phyloP scores from a whole-genome alignment of 1,139 yeast genomes.

The Kodamaea plutei region DNA sequence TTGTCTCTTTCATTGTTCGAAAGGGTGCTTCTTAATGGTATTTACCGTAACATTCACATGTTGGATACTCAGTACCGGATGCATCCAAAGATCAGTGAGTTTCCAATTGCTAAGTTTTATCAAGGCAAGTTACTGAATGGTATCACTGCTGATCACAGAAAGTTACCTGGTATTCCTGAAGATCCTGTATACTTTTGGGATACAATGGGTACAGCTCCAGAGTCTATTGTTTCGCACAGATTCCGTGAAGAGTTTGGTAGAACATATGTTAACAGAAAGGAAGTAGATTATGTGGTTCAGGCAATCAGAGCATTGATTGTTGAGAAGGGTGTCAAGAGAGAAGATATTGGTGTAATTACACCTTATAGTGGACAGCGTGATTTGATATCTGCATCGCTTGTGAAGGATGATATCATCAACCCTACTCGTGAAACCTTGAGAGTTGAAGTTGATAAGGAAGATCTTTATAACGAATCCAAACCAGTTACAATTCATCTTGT shows the following conservation, averaged over 20 bases:
- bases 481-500: constrained; percentile 58
- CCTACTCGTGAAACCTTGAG: constrained; percentile 48
- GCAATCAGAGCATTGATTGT: constrained; percentile 46
- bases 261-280: constrained; percentile 52
- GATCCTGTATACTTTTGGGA: constrained; percentile 55
- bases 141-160: constrained; percentile 47
- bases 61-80: constrained; percentile 69
- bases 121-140: constrained; percentile 56
- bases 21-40: constrained; percentile 52
- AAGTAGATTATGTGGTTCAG: constrained; percentile 44
- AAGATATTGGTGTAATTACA: constrained; percentile 62
- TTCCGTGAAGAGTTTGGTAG: constrained; percentile 48
- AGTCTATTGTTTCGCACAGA: constrained; percentile 42
- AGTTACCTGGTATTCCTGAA: constrained; percentile 32
- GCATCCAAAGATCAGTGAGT: constrained; percentile 61
- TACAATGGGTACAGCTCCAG: constrained; percentile 39
- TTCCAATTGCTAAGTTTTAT: constrained; percentile 57
- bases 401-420: constrained; percentile 50
- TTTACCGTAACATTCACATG: constrained; percentile 60
- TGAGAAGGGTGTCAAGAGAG: constrained; percentile 48
- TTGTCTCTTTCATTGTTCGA: constrained; percentile 58
- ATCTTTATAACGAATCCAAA: constrained; percentile 44
- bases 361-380: constrained; percentile 75
- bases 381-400: constrained; percentile 47
- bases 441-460: constrained; percentile 55